Evolutionary conservation across 2,329 filamentous ascomycete species (phyloP), one percentile per base, ranked within the genome.

Genomic region (Cladophialophora exuberans): DNA sequence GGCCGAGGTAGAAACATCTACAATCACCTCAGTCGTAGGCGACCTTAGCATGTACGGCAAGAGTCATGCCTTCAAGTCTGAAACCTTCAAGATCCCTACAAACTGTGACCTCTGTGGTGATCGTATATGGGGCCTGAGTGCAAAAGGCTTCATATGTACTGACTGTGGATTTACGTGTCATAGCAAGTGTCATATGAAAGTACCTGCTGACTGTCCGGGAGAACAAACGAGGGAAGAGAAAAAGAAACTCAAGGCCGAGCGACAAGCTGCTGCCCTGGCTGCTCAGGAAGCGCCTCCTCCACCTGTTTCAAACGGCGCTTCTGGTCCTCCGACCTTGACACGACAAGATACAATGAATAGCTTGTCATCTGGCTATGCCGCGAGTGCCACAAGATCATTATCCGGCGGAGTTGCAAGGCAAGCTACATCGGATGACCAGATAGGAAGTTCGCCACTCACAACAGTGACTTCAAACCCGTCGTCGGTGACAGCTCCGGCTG

Each of bases 161-260:
- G 93, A 97, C 71, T 99, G 94, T 67, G 94, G 95, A 28, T 99
- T 97, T 74, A 97, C 92, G 1, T 99, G 94, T 69, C 94, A 99
- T 74, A 95, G 87, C 78, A 99, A 99, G 75, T 99, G 94, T 71
- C 90, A 99, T 76, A 94, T 99, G 87, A 99, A 97, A 73, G 94
- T 97, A 0, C 91, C 94, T 0, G 89, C 94, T 6, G 90, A 96
- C 69, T 99, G 94, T 68, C 94, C 94, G 0, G 94, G 94, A 45
- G 94, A 97, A 68, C 85, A 94, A 69, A 87, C 81, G 60, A 99
- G 97, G 73, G 94, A 97, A 60, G 92, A 96, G 66, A 92, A 87
- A 76, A 99, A 97, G 79, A 95, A 92, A 66, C 80, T 96, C 36
- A 97, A 97, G 73, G 81, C 82, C 36, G 87, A 92, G 69, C 83